Base-by-base conservation (phyloP, 1,284 basidiomycete species). In the Ceratobasidium papillatum region DNA sequence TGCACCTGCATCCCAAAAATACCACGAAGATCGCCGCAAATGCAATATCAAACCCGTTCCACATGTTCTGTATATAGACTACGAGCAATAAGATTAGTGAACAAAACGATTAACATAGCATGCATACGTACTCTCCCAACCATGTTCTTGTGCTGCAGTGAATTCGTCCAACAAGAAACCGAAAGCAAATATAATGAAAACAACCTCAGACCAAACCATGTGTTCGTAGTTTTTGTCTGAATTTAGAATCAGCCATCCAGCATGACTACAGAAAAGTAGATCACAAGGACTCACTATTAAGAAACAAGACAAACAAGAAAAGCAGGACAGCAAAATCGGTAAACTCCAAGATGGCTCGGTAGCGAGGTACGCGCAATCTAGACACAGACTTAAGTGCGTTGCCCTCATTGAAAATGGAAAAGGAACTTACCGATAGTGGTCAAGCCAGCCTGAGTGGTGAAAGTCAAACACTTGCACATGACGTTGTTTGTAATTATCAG, bases 41-140 rank as follows among this genome's bases (percentile, higher is more conserved):
- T 0, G 88, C 84, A 4, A 93, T 88, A 80, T 96, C 95, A 78
- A 96, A 94, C 0, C 90, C 90, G 80, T 95, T 96, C 94, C 94
- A 96, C 81, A 94, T 89, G 90, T 91, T 78, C 56, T 36, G 92
- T 56, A 93, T 87, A 80, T 94, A 94, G 69, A 95, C 93, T 93
- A 78, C 8, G 25, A 32, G 72, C 41, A 74, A 58, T n/a, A 11
- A 58, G 75, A 64, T 79, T 69, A 7, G 30, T 27, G 17, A 49
- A 43, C 58, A 52, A 34, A 47, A 41, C 32, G 32, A 47, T 9
- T 17, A n/a, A 30, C 30, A 41, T 30, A 8, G 47, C 3, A 51
- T 27, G 47, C n/a, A 51, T 47, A 51, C 92, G 83, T 79, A 94
- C 93, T 90, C 56, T 87, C 86, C 92, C 92, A 95, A 14, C 95